Evolutionary conservation across 192 early-diverging fungal species (phyloP).

Genomic region (Radiomyces spectabilis): DNA sequence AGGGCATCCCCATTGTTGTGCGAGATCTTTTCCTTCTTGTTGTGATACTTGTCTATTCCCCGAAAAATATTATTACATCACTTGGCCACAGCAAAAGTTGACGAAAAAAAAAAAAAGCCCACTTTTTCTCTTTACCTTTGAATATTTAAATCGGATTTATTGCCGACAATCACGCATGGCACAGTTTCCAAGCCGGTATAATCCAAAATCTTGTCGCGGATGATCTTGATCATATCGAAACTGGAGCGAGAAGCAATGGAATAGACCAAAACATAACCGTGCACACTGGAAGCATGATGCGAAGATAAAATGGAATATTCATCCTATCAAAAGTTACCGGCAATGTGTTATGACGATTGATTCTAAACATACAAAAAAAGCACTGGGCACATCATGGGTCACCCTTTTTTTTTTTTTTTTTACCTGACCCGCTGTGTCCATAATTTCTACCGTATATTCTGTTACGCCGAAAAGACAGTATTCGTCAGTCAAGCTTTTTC

Average conservation of each 20-base stretch:
- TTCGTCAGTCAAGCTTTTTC: neutral
- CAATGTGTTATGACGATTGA: too few species aligned
- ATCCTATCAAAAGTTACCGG: constrained; percentile 62
- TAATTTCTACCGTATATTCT: constrained; percentile 85
- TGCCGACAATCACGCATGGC: constrained; percentile 86
- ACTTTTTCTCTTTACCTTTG: constrained; percentile 40
- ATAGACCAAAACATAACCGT: constrained; percentile 94
- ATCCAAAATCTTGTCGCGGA: constrained; percentile 92
- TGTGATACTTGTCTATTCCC: constrained; percentile 55
- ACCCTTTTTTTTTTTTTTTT: neutral
- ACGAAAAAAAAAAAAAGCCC: too few species aligned
- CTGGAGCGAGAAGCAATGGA: constrained; percentile 79
- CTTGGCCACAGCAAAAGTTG: too few species aligned
- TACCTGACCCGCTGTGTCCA: constrained; percentile 95
- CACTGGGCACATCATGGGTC: neutral
- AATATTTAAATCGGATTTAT: constrained; percentile 81
- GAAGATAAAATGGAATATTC: constrained; percentile 91
- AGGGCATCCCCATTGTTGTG: constrained; percentile 79
- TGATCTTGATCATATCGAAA: constrained; percentile 85
- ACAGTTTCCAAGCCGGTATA: constrained; percentile 86
- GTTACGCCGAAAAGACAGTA: neutral
- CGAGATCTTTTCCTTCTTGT: constrained; percentile 71
- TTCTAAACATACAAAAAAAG: neutral
- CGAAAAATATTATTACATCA: neutral
- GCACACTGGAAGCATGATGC: constrained; percentile 83